Conservation (phyloP, 2,329 filamentous ascomycete species). For the Coleophoma eucalyptorum region DNA sequence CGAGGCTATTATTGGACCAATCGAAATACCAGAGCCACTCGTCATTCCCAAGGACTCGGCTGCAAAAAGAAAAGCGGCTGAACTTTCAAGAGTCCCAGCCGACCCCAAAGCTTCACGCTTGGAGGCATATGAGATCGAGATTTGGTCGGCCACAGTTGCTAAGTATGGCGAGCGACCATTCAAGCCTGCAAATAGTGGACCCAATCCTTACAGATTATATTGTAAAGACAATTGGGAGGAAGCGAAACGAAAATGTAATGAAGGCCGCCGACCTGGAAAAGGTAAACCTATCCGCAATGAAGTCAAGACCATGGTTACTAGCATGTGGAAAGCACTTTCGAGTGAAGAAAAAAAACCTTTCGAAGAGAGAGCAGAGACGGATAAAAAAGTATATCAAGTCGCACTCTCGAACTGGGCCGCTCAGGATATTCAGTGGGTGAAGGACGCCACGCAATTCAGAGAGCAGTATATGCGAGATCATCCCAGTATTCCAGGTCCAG, state of each 20-base stretch:
- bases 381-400: constrained; percentile 62
- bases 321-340: constrained; percentile 82
- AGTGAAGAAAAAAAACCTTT: constrained; percentile 73
- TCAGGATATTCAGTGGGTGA: constrained; percentile 69
- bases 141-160: constrained; percentile 46
- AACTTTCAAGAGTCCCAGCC: constrained; percentile 30
- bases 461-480: constrained; percentile 49
- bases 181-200: constrained; percentile 68
- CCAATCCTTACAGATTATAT: constrained; percentile 87
- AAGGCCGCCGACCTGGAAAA: constrained; percentile 59
- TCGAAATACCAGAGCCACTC: constrained; percentile 72
- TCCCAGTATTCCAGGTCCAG: constrained; percentile 36
- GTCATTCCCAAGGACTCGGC: constrained; percentile 58
- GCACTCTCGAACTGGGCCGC: constrained; percentile 56
- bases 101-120: constrained; percentile 48
- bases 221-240: constrained; percentile 74
- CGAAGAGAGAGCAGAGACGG: constrained; percentile 66
- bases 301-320: constrained; percentile 79
- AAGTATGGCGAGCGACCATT: constrained; percentile 71
- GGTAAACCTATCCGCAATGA: constrained; percentile 71
- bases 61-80: constrained; percentile 51
- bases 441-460: constrained; percentile 52
- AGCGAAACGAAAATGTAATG: constrained; percentile 57
- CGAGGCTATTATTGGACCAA: constrained; percentile 75
- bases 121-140: constrained; percentile 52